phyloP scores from a whole-genome alignment of 805 yeast genomes.

The Scheffersomyces coipomensis region DNA sequence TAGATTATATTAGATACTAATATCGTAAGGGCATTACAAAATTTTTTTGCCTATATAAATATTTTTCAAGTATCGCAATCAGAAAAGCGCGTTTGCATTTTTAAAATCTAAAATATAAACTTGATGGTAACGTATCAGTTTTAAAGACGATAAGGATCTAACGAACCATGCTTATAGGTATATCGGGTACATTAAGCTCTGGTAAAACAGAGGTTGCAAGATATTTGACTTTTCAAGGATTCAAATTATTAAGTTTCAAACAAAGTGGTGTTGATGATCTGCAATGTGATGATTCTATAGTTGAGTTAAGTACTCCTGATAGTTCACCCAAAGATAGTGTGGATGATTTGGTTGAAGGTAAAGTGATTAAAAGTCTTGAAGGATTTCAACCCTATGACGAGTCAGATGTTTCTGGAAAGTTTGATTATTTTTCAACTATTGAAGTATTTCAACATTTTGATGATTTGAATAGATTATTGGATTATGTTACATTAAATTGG shows the following conservation, averaged over 20 bases:
- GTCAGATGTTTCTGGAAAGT: neutral
- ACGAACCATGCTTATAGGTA: constrained; percentile 68
- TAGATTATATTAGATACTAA: no score
- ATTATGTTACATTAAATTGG: constrained; percentile 69
- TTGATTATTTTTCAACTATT: constrained; percentile 8
- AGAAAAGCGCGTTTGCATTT: no score
- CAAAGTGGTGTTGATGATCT: neutral
- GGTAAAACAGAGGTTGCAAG: constrained; percentile 66
- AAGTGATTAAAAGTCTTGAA: neutral
- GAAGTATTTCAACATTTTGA: constrained; percentile 28
- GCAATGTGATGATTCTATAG: constrained; percentile 1
- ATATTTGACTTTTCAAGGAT: constrained; percentile 56
- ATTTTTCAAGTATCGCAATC: no score
- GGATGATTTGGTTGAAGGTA: neutral
- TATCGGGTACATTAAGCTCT: constrained; percentile 66
- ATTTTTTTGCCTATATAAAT: no score
- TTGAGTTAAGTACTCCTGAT: neutral
- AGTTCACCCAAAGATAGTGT: constrained; percentile 5
- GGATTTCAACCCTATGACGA: neutral
- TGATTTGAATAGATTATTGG: constrained; percentile 45
- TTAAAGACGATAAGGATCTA: neutral
- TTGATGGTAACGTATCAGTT: no score
- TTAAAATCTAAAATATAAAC: no score
- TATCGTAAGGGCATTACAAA: no score
- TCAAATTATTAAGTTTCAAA: constrained; percentile 26